Evolutionary conservation across 169 alveolate species (phyloP), one percentile per base, ranked within the genome.

Genomic region (Theileria orientalis): DNA sequence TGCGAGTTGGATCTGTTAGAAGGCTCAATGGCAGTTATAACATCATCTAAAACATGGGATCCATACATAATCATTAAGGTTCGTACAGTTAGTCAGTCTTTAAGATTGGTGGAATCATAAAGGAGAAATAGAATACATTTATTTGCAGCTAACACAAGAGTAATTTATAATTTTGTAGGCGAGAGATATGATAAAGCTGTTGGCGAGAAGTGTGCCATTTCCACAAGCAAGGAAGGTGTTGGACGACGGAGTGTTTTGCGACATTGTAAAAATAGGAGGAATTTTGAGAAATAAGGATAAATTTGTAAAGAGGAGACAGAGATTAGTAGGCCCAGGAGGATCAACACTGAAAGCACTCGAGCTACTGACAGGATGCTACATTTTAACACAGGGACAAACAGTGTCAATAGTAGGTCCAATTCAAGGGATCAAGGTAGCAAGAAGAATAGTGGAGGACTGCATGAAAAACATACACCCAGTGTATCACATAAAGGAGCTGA

Each of bases 261-360:
- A 97, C 78, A 96, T 97, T 29, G 95, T 97, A 21, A 97, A 97
- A 92, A 98, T 97, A 56, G 98, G 99, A 74, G 96, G 98, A 33
- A 74, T 87, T 29, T 92, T 94, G 19, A 86, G 98, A 32, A 96
- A 96, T 85, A 96, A 95, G 88, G 99, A 97, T 83, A 95, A 96
- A 84, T 97, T 97, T 83, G 97, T 98, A 29, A 97, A 97, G 89
- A 92, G 99, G 61, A 94, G 99, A 75, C 98, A 98, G 84, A 92
- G 99, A 68, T 85, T 98, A 27, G 97, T 98, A 41, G 99, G 99
- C 23, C 99, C 99, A 21, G 97, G 97, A 77, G 99, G 99, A 35
- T 93, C 98, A 76, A 98, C 99, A 2, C 86, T 98, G 56, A 98
- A 98, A 90, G 98, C 99, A 2, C 78, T 98, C 44, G 99, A 98